These are phyloP conservation scores for Talaromyces rugulosus DNA, from an alignment of 2,329 filamentous ascomycete genomes.

Conservation along the genomic window DNA sequence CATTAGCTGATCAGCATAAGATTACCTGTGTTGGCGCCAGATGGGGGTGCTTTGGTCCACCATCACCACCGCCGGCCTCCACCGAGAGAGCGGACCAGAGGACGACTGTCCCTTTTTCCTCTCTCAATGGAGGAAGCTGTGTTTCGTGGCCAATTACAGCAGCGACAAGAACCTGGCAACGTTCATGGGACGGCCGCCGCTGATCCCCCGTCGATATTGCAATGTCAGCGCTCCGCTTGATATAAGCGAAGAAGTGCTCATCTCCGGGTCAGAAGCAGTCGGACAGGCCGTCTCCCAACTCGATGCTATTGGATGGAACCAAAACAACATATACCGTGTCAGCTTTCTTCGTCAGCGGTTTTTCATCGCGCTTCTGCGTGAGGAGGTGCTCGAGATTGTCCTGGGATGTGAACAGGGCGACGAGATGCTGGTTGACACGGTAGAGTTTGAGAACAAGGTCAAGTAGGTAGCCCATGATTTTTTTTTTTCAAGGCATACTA, in stretches of 20 bases:
- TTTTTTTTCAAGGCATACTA: background rate
- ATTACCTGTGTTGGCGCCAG: constrained; percentile 34
- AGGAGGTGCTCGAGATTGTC: background rate
- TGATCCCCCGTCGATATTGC: constrained; percentile 43
- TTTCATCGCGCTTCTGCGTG: background rate
- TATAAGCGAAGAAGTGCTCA: constrained; percentile 24
- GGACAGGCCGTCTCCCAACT: background rate
- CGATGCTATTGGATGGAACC: background rate
- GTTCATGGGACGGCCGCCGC: constrained; percentile 48
- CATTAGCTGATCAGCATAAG: background rate
- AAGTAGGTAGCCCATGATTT: background rate
- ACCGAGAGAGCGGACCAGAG: constrained; percentile 34
- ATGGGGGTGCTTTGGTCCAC: constrained; percentile 46
- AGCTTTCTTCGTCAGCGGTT: background rate
- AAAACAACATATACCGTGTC: background rate
- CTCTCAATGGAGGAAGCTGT: constrained; percentile 34
- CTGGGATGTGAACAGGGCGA: background rate
- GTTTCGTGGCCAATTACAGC: constrained; percentile 42
- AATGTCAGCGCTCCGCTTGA: constrained; percentile 34
- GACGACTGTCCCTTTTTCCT: constrained; percentile 36
- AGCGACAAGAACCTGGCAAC: constrained; percentile 47
- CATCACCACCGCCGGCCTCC: constrained; percentile 46
- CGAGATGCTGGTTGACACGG: background rate
- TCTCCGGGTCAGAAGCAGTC: constrained; percentile 15
- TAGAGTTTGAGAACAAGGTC: background rate